Base-by-base conservation (phyloP, 768 basidiomycete species). In the Naganishia onofrii region DNA sequence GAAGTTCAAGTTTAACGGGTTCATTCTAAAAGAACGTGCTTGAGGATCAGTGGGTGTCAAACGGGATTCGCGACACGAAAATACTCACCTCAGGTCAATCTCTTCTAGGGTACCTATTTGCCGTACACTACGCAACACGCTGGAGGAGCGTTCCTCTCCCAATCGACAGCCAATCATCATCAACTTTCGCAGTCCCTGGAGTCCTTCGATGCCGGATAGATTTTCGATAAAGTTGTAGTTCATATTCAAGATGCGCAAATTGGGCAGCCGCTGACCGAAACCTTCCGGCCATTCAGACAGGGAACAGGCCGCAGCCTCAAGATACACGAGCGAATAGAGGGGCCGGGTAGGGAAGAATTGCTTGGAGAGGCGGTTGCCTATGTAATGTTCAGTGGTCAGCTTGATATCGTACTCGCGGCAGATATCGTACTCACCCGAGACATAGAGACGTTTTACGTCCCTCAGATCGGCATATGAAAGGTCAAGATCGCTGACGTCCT, bases 1-100 rank as follows among this genome's bases (percentile, higher is more conserved):
- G 90, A 92, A 95, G 7, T 91, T 91, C 13, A 97, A 87, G 23
- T 94, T 97, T 74, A 90, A 92, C 66, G 96, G 94, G 78, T 99
- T 99, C 93, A 97, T 96, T 81, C 89, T 83, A 69, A 28, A 23
- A 31, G 26, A 63, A 56, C 63, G 70, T 28, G n/a, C 7, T 2
- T 52, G 48, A 55, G 52, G 5, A 21, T 48, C 48, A 48, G n/a
- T n/a, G n/a, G 15, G n/a, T 38, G 5, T 28, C 31, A 23, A 12
- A 19, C 32, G 17, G n/a, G 3, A 51, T 3, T 51, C 23, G 48
- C 48, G 48, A 8, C 23, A 42, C 48, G 21, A 52, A 2, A 29
- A 10, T 17, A 75, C 88, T 80, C 78, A 90, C 95, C 95, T 86
- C 80, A 96, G 87, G 83, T 98, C 95, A 51, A 94, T 79, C 87